These are phyloP conservation scores for Sinapis alba DNA, from an alignment of 441 rosid species.

Conservation along the genomic window DNA sequence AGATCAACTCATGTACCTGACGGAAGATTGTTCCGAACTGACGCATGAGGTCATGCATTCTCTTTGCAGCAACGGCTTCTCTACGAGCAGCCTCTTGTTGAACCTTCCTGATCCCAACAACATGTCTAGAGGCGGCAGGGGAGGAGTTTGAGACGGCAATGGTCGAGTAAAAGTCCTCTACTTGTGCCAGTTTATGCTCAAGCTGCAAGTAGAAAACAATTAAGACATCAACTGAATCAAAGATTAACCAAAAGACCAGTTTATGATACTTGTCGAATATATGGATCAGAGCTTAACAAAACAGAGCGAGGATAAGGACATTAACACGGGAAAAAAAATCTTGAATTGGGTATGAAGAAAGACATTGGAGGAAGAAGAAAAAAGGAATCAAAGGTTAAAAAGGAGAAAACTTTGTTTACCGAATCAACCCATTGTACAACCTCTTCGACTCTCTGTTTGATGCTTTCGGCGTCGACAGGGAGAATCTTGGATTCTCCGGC, in stretches of 20 bases:
- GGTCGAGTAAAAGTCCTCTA: slow-evolving; percentile 67
- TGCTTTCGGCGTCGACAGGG: slow-evolving; percentile 49
- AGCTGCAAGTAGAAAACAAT: slow-evolving; percentile 48
- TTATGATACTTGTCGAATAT: not conserved
- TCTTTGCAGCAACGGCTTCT: slow-evolving; percentile 83
- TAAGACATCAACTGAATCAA: slow-evolving; percentile 1
- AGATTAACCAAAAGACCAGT: not conserved
- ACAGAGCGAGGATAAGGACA: not conserved
- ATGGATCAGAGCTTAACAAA: not conserved
- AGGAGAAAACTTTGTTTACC: slow-evolving; percentile 43
- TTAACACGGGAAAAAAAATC: too few relatives aligned
- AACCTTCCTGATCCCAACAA: slow-evolving; percentile 70
- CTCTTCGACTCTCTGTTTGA: slow-evolving; percentile 64
- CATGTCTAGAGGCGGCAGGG: slow-evolving; percentile 53
- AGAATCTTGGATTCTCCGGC: slow-evolving; percentile 32
- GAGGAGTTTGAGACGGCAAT: slow-evolving; percentile 51
- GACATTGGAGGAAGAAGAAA: not conserved
- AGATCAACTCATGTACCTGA: slow-evolving; percentile 45
- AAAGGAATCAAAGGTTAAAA: not conserved
- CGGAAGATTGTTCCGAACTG: slow-evolving; percentile 77
- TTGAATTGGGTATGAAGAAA: not conserved
- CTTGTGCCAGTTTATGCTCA: slow-evolving; percentile 74
- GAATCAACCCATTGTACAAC: slow-evolving; percentile 61
- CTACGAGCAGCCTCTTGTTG: slow-evolving; percentile 68
- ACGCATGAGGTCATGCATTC: slow-evolving; percentile 96